Evolutionary conservation across 23 red algal species (phyloP), one percentile per base, ranked within the genome.

Genomic region (Gracilaria caudata): DNA sequence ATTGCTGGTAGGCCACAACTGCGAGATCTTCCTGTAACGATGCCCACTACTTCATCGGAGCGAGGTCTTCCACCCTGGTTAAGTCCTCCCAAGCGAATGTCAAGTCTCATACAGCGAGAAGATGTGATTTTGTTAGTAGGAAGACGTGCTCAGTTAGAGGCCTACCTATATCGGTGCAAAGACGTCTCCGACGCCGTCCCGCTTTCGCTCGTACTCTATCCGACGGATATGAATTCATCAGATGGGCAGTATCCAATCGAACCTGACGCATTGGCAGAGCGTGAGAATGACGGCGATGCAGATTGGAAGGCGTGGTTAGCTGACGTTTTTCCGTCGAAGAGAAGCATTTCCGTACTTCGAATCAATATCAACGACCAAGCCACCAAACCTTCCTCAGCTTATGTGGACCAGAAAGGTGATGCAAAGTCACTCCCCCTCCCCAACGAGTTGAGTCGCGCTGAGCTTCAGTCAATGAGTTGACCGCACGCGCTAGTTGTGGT

Each of bases 291-390:
- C 23, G 24, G 57, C 23, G 51, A 41, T 13, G 54, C 41, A 10
- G 87, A 81, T 28, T 91, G 87, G 87, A 49, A 51, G 30, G 53
- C 87, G 5, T 91, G 87, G 87, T 0, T 91, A 14, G 87, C 73
- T 26, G 77, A 82, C n/a, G 63, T 64, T 66, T 29, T 61, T 14
- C 76, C 77, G 13, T 34, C 77, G 49, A 71, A 13, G 25, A 70
- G 77, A 51, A 82, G 76, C 32, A 60, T 91, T 73, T 57, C 61
- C n/a, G 46, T 91, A 23, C 79, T 91, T 58, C 33, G 77, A 43
- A 74, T 91, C 25, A 77, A 9, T 8, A 19, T 1, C 28, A 64
- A 66, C 19, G 75, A 89, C 17, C 25, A 63, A 21, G 68, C 53
- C 21, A 46, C 23, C n/a, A n/a, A 65, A 28, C 45, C 68, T 35